Evolutionary conservation across 2,329 filamentous ascomycete species (phyloP), one percentile per base, ranked within the genome.

Genomic region (Fusarium sp.): DNA sequence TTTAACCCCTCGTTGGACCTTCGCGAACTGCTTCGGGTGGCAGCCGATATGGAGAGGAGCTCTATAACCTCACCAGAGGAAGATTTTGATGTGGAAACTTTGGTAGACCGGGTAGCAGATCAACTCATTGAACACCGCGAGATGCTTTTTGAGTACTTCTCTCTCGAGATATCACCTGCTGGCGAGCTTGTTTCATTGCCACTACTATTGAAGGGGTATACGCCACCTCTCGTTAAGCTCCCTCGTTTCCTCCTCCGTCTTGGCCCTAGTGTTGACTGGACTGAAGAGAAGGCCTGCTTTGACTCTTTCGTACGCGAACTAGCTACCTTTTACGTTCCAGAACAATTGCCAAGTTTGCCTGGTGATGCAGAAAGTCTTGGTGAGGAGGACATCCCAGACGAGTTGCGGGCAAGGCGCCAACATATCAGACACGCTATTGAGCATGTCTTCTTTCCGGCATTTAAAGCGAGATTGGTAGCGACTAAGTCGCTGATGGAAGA

Each of bases 101-200:
- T 94, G 0, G 90, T 93, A 3, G 84, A 90, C 7, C 85, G 87
- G 6, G 91, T 97, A 7, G 84, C 87, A 0, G 81, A 86, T 5
- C 91, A 94, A 73, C 85, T 98, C 5, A 86, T 97, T 36, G 89
- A 91, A 71, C 89, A 92, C 15, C 88, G 93, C 39, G 92, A 95
- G 76, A 97, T 99, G 93, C 87, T 99, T 2, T 85, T 88, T 5
- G 96, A 99, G 81, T 99, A 99, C 81, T 98, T 99, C 81, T 92
- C 92, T 2, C 84, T 99, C 47, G 91, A 95, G 60, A 90, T 99
- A 39, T 93, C 93, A 1, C 89, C 91, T 2, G 86, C 92, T 1
- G 95, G 95, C 17, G 89, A 95, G 58, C 85, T 99, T 5, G 81
- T 92, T 50, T 90, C 90, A 35, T 91, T 99, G 20, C 97, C 96